These are phyloP conservation scores for Metschnikowia gelsemii DNA, from an alignment of 805 yeast species.

Conservation along the genomic window DNA sequence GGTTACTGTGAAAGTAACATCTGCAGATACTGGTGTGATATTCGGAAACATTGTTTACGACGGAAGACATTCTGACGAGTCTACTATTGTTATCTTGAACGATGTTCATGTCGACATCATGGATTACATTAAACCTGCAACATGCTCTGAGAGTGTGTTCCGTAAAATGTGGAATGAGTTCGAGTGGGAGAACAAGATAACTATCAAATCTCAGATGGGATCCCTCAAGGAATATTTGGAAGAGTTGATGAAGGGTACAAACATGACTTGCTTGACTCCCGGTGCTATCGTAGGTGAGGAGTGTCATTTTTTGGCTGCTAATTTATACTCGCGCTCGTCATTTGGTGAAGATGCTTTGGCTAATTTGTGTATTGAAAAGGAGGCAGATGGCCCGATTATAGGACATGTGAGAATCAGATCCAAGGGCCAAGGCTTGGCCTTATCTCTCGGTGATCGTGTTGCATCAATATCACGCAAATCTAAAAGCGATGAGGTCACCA, in stretches of 20 bases:
- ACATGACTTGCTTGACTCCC: slow-evolving; percentile 91
- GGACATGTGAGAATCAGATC: slow-evolving; percentile 97
- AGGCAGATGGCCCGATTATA: slow-evolving; percentile 67
- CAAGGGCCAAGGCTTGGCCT: slow-evolving; percentile 95
- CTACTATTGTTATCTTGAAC: slow-evolving; percentile 84
- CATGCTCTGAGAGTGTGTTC: slow-evolving; percentile 83
- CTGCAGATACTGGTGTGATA: slow-evolving; percentile 97
- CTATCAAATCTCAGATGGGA: slow-evolving; percentile 67
- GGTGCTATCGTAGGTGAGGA: slow-evolving; percentile 88
- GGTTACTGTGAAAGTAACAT: slow-evolving; percentile 87
- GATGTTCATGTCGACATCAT: slow-evolving; percentile 95
- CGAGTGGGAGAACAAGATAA: slow-evolving; percentile 98
- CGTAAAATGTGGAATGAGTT: slow-evolving; percentile 99
- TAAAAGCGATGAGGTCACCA: slow-evolving; percentile 21
- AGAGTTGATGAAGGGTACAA: slow-evolving; percentile 75
- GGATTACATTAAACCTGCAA: slow-evolving; percentile 97
- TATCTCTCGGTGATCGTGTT: slow-evolving; percentile 90
- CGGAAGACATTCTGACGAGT: slow-evolving; percentile 89
- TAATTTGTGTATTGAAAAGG: slow-evolving; percentile 87
- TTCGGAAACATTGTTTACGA: slow-evolving; percentile 97
- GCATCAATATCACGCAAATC: slow-evolving; percentile 69
- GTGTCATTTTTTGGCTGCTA: slow-evolving; percentile 91
- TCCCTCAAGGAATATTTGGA: slow-evolving; percentile 76
- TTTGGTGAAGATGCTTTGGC: slow-evolving; percentile 98
- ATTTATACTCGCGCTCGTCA: slow-evolving; percentile 84